phyloP scores from a whole-genome alignment of 176 grass and related monocot species.

The Zizania latifolia region DNA sequence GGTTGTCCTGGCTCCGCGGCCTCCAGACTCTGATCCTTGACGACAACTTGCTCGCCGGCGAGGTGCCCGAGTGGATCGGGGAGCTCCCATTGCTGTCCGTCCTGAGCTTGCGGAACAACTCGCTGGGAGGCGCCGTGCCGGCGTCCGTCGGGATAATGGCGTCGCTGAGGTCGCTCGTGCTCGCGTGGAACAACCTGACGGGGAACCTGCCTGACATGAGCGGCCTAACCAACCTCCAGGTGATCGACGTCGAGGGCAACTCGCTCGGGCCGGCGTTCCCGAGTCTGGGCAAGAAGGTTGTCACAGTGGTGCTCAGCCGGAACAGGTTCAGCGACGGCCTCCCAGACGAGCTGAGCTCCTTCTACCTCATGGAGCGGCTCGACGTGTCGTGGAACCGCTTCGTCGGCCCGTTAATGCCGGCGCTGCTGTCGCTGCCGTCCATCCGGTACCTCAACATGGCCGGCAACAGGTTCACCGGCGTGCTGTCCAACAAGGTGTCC shows the following conservation, averaged over 20 bases:
- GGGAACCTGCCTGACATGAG: slow-evolving; percentile 73
- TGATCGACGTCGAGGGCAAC: slow-evolving; percentile 68
- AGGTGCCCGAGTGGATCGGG: slow-evolving; percentile 45
- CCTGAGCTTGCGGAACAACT: slow-evolving; percentile 80
- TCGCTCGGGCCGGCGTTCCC: slow-evolving; percentile 79
- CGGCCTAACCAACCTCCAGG: slow-evolving; percentile 46
- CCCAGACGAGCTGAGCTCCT: slow-evolving; percentile 36
- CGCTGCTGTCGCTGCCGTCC: slow-evolving; percentile 68
- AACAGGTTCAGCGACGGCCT: slow-evolving; percentile 65
- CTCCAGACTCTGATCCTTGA: slow-evolving; percentile 88
- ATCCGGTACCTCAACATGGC: slow-evolving; percentile 62
- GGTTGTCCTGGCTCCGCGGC: slow-evolving; percentile 45
- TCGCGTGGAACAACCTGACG: slow-evolving; percentile 69
- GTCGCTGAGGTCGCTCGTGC: slow-evolving; percentile 61
- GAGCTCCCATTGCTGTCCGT: slow-evolving; percentile 53
- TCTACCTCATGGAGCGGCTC: slow-evolving; percentile 61
- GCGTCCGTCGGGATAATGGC: slow-evolving; percentile 39
- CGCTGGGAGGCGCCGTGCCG: slow-evolving; percentile 52
- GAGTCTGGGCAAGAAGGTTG: slow-evolving; percentile 60
- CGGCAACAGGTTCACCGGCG: slow-evolving; percentile 77
- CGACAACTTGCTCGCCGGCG: slow-evolving; percentile 67
- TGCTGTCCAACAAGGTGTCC: slow-evolving; percentile 54
- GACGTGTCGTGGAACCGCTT: slow-evolving; percentile 83
- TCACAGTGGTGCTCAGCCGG: slow-evolving; percentile 55
- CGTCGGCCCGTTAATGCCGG: slow-evolving; percentile 59